A percentile compares a stretch with the other conserved stretches of the same genome.
phyloP scores from a whole-genome alignment of 2,329 filamentous ascomycete genomes.

The Aspergillus bombycis region DNA sequence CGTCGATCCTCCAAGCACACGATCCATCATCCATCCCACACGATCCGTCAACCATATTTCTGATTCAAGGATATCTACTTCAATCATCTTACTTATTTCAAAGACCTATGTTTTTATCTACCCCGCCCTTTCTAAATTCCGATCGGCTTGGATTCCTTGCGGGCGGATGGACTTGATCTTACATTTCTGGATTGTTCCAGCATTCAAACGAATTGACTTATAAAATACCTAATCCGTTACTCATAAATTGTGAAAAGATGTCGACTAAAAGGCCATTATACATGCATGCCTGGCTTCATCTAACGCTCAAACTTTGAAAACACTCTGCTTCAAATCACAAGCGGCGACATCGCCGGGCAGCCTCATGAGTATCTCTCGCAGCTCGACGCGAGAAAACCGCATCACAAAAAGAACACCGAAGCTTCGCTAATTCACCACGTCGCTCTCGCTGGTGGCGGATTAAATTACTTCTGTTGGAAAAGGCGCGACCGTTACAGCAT shows the following conservation, averaged over 20 bases:
- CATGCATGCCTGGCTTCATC: background rate
- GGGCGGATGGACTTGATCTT: too few relatives aligned
- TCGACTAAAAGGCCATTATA: too few relatives aligned
- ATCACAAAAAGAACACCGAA: slow-evolving; percentile 13
- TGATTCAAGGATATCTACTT: background rate
- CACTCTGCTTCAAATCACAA: too few relatives aligned
- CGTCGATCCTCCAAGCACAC: background rate
- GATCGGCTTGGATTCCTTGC: background rate
- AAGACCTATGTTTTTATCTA: too few relatives aligned
- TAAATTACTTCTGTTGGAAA: slow-evolving; percentile 6
- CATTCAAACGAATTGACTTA: too few relatives aligned
- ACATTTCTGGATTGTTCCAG: too few relatives aligned
- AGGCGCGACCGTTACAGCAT: slow-evolving; percentile 8
- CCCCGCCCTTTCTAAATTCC: too few relatives aligned
- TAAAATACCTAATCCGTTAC: too few relatives aligned
- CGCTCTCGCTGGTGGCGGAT: slow-evolving; percentile 9
- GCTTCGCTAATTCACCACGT: slow-evolving; percentile 5
- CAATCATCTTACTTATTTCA: too few relatives aligned
- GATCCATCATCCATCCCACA: background rate
- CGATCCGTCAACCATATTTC: background rate
- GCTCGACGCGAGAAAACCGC: slow-evolving; percentile 11
- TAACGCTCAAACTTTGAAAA: background rate
- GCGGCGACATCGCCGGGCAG: background rate
- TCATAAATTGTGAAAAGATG: too few relatives aligned
- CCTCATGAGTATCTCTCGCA: slow-evolving; percentile 9